Evolutionary conservation across 2,329 filamentous ascomycete species (phyloP), one percentile per base, ranked within the genome.

Genomic region (Cladosporium halotolerans): DNA sequence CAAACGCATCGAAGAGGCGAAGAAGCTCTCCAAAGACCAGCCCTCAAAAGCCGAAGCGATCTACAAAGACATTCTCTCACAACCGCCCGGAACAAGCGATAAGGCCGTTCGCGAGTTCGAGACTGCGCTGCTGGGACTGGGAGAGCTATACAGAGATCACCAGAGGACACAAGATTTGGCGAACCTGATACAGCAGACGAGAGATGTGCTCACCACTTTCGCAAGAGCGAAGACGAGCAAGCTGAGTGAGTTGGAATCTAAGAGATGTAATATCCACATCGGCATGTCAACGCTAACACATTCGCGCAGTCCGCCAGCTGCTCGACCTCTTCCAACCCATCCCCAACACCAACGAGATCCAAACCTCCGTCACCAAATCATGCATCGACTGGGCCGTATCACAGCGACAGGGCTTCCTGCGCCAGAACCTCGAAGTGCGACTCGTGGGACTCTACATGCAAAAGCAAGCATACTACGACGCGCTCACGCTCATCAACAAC

Each of bases 201-300:
- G 92, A 68, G 87, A 88, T 60, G 88, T 93, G 42, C 84, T 99
- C 60, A 96, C 92, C 55, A 93, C 89, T 59, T 97, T 99, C 72
- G 93, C 93, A 60, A 96, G 97, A 79, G 93, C 95, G 58, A 99
- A 99, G 82, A 97, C 93, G 32, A 89, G 93, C 53, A 99, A 99
- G 76, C 79, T 99, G 58, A 89, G 93, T 97, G 84, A 60, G 85
- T 58, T 28, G 23, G 23, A 28, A 28, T 28, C 19, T n/a, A 33
- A 23, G 32, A 7, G 32, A 28, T 38, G 28, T 11, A 48, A 9
- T 41, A 16, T 38, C 1, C 33, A 18, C 33, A 39, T 18, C 11
- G 32, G 31, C 19, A 33, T 44, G 18, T 34, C 45, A 10, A 55
- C 19, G n/a, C 39, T 43, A 28, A 41, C 28, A 41, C 16, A 10